Evolutionary conservation across 768 basidiomycete genomes (phyloP).

Genomic region (Boletus vermiculosoides): DNA sequence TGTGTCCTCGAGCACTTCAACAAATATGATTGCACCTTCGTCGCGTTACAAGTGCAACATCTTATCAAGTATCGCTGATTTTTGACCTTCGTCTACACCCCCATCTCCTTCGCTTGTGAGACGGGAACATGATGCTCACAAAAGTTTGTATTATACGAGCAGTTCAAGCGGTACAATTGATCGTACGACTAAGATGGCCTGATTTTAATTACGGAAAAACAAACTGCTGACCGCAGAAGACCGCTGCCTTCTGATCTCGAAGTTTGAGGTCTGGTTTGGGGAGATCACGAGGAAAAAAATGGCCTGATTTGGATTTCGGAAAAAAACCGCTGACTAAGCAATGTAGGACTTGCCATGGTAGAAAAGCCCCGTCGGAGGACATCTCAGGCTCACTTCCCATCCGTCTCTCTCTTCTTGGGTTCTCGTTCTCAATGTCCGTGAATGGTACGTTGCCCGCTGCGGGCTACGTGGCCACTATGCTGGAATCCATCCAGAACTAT

Average conservation of each 20-base stretch:
- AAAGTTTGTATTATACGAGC: neutral
- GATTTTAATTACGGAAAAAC: slow-evolving; percentile 8
- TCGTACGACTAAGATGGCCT: slow-evolving; percentile 10
- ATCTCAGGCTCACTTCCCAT: neutral
- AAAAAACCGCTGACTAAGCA: slow-evolving; percentile 27
- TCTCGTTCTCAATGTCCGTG: slow-evolving; percentile 25
- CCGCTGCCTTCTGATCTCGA: too few species aligned
- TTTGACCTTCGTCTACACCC: neutral
- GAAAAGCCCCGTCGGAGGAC: slow-evolving; percentile 9
- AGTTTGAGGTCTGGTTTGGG: too few species aligned
- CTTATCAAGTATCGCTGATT: neutral
- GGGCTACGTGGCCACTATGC: slow-evolving; percentile 25
- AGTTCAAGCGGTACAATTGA: too few species aligned
- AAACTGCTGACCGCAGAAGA: too few species aligned
- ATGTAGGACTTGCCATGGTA: neutral
- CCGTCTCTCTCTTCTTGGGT: neutral
- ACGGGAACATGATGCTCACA: neutral
- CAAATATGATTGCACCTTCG: neutral
- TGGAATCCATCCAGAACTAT: slow-evolving; percentile 22
- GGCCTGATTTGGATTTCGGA: slow-evolving; percentile 15
- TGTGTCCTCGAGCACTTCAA: neutral
- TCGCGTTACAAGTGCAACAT: neutral
- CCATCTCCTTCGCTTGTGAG: neutral
- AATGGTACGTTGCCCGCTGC: slow-evolving; percentile 18
- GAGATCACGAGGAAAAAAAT: neutral